Evolutionary conservation across 2,329 filamentous ascomycete species (phyloP).

Genomic region (Xylariaceae sp.): DNA sequence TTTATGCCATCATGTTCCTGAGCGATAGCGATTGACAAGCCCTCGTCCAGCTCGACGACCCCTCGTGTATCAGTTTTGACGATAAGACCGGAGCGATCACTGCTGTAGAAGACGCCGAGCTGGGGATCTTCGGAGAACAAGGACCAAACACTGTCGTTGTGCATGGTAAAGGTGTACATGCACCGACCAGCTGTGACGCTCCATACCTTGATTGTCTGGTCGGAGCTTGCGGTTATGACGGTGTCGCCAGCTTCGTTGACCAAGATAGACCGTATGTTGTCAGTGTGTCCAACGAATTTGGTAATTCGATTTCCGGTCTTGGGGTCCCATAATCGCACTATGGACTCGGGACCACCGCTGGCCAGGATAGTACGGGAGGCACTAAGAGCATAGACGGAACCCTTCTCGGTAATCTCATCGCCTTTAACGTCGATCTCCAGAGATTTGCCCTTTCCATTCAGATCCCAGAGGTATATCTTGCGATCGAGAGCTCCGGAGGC

Average conservation of each 20-base stretch:
- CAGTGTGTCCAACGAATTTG: constrained; percentile 94
- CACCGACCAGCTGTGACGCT: constrained; percentile 91
- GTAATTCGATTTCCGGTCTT: constrained; percentile 85
- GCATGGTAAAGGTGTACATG: constrained; percentile 98
- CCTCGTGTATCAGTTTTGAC: constrained; percentile 89
- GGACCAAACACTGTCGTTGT: constrained; percentile 97
- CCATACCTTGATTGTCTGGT: constrained; percentile 98
- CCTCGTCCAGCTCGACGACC: constrained; percentile 73
- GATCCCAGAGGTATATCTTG: constrained; percentile 89
- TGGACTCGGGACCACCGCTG: constrained; percentile 90
- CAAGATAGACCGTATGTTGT: constrained; percentile 87
- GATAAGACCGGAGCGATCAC: constrained; percentile 87
- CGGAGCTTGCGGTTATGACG: constrained; percentile 89
- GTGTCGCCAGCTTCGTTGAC: constrained; percentile 85
- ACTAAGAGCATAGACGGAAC: constrained; percentile 88
- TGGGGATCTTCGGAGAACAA: constrained; percentile 84
- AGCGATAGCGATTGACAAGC: constrained; percentile 82
- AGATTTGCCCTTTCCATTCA: constrained; percentile 80
- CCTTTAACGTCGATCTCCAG: constrained; percentile 81
- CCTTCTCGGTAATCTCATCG: constrained; percentile 82
- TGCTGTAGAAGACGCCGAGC: constrained; percentile 88
- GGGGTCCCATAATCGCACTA: constrained; percentile 88
- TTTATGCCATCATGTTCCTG: constrained; percentile 84
- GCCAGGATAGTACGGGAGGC: constrained; percentile 78
- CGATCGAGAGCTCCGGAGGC: constrained; percentile 91